Conservation (phyloP, 768 basidiomycete species). For the Termitomyces sp. region DNA sequence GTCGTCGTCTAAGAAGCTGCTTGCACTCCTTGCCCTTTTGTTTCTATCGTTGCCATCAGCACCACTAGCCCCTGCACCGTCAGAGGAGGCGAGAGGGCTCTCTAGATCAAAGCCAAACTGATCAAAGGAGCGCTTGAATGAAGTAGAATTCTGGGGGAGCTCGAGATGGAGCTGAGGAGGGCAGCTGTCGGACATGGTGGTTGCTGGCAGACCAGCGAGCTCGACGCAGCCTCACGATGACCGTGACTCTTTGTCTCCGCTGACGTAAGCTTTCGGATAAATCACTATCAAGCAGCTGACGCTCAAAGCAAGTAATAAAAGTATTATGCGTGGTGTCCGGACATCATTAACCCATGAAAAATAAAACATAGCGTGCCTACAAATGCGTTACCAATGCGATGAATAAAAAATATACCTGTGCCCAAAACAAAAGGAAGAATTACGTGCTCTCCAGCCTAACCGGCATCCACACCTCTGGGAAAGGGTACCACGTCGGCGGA, state of each 20-base stretch:
- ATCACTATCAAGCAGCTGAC: too few relatives aligned
- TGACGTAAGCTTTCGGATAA: constrained; percentile 6
- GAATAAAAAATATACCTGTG: too few relatives aligned
- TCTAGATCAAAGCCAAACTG: constrained; percentile 55
- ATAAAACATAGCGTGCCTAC: too few relatives aligned
- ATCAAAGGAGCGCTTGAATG: constrained; percentile 58
- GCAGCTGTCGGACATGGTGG: constrained; percentile 35
- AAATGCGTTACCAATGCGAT: too few relatives aligned
- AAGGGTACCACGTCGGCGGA: constrained; percentile 32
- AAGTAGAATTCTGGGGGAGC: constrained; percentile 43
- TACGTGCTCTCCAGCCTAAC: constrained; percentile 2
- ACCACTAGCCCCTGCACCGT: constrained; percentile 22
- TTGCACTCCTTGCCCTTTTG: constrained; percentile 54
- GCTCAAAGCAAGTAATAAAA: too few relatives aligned
- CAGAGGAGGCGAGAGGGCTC: constrained; percentile 27
- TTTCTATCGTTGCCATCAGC: constrained; percentile 43
- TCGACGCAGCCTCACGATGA: constrained; percentile 12
- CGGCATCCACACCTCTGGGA: constrained; percentile 34
- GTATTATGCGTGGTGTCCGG: too few relatives aligned
- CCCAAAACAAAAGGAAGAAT: too few relatives aligned
- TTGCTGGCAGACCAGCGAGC: constrained; percentile 9
- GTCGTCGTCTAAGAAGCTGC: constrained; percentile 33
- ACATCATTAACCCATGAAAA: too few relatives aligned
- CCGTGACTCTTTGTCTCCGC: constrained; percentile 8
- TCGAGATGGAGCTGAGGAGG: constrained; percentile 51